phyloP scores from a whole-genome alignment of 2,329 filamentous ascomycete genomes.

The Allantophomopsis cytisporea region DNA sequence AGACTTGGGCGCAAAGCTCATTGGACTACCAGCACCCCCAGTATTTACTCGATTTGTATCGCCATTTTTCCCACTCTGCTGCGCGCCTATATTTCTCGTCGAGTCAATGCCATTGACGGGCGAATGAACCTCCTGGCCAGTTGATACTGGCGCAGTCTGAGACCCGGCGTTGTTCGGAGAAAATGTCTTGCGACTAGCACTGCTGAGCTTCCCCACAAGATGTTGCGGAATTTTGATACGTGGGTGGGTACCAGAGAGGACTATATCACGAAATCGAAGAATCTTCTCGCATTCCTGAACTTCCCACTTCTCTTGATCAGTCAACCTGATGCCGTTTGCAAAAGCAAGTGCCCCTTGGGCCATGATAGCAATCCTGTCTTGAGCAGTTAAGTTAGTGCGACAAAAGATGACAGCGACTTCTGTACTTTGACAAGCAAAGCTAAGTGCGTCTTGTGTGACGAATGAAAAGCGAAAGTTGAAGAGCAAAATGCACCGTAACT shows the following conservation, averaged over 20 bases:
- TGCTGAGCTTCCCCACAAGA: slow-evolving; percentile 17
- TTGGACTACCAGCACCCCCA: slow-evolving; percentile 18
- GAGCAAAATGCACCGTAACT: slow-evolving; percentile 2
- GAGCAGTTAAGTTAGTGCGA: slow-evolving; percentile 5
- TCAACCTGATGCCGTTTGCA: slow-evolving; percentile 14
- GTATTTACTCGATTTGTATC: slow-evolving; percentile 16
- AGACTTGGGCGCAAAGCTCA: slow-evolving; percentile 21
- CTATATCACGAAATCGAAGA: slow-evolving; percentile 63
- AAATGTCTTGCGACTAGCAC: slow-evolving; percentile 2
- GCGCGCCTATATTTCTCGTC: not conserved
- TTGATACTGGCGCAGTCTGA: slow-evolving; percentile 10
- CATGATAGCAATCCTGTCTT: slow-evolving; percentile 5
- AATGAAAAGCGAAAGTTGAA: slow-evolving; percentile 1
- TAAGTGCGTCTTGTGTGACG: not conserved
- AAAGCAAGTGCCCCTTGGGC: slow-evolving; percentile 22
- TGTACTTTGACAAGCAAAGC: too few relatives aligned
- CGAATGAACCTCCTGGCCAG: slow-evolving; percentile 8
- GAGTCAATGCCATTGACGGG: not conserved
- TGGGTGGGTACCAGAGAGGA: slow-evolving; percentile 65
- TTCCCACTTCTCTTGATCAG: slow-evolving; percentile 38
- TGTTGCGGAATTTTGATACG: slow-evolving; percentile 40
- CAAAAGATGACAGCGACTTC: too few relatives aligned
- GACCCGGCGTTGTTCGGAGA: not conserved
- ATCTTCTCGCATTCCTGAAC: slow-evolving; percentile 67
- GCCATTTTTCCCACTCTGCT: slow-evolving; percentile 6